These are phyloP conservation scores for Chalara sp. DNA, from an alignment of 2,329 filamentous ascomycete species.

Conservation along the genomic window DNA sequence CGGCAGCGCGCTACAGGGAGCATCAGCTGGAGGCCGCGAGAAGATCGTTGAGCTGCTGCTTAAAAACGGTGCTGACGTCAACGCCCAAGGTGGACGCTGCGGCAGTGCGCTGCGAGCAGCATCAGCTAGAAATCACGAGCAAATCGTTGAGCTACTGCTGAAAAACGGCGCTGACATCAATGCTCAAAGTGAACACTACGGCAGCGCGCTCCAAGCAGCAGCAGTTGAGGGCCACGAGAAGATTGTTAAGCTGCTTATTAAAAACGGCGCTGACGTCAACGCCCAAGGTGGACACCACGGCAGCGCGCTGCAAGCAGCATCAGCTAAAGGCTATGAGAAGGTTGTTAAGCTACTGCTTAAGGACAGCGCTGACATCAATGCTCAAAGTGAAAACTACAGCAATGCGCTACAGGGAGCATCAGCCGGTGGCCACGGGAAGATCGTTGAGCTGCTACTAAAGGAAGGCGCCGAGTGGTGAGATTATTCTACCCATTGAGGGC, in stretches of 20 bases:
- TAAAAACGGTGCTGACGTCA: slow-evolving; percentile 6
- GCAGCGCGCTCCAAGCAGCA: not conserved
- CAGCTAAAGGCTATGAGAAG: no score
- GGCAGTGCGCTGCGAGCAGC: slow-evolving; percentile 8
- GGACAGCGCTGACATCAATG: no score
- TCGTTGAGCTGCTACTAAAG: no score
- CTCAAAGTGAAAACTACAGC: no score
- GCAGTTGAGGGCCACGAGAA: not conserved
- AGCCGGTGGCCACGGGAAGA: no score
- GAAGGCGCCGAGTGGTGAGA: no score
- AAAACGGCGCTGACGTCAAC: not conserved
- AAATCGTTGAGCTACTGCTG: slow-evolving; percentile 4
- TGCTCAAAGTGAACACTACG: slow-evolving; percentile 3
- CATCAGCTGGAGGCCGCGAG: not conserved
- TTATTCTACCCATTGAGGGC: no score
- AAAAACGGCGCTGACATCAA: slow-evolving; percentile 6
- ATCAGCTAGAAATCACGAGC: not conserved
- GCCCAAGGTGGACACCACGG: no score
- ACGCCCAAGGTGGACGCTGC: slow-evolving; percentile 1
- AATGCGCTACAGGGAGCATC: no score
- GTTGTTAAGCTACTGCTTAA: no score
- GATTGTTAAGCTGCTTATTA: not conserved
- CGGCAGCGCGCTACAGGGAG: slow-evolving; percentile 6
- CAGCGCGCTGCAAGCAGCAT: no score
- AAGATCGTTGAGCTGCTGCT: slow-evolving; percentile 1